phyloP scores from a whole-genome alignment of 2,329 filamentous ascomycete genomes.

The Fusarium illudens region DNA sequence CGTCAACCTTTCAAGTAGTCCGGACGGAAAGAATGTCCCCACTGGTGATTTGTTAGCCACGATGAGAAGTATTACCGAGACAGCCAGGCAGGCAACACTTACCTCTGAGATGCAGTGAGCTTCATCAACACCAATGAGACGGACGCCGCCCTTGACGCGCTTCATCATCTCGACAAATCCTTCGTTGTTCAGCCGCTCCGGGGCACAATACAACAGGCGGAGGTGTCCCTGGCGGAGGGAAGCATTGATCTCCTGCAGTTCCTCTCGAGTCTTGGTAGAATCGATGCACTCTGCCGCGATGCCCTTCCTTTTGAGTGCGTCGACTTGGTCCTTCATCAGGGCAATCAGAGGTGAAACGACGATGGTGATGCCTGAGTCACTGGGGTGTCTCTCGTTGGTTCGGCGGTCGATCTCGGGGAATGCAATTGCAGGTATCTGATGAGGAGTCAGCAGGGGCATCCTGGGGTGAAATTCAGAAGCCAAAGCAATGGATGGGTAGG shows the following conservation, averaged over 20 bases:
- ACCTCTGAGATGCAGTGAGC: constrained; percentile 64
- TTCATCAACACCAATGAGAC: constrained; percentile 66
- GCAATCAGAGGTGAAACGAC: constrained; percentile 66
- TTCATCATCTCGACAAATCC: constrained; percentile 65
- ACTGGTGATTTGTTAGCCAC: constrained; percentile 41
- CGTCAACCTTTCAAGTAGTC: constrained; percentile 58
- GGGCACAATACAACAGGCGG: constrained; percentile 65
- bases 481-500: no score
- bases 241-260: constrained; percentile 50
- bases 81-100: background rate
- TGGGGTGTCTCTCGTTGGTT: constrained; percentile 37
- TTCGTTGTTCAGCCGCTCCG: constrained; percentile 69
- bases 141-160: constrained; percentile 61
- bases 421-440: constrained; percentile 56
- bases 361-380: constrained; percentile 60
- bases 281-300: constrained; percentile 64
- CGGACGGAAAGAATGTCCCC: constrained; percentile 60
- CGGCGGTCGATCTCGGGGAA: constrained; percentile 54
- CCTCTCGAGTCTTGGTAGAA: constrained; percentile 62
- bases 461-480: background rate
- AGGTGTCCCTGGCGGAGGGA: constrained; percentile 56
- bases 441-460: background rate
- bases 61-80: rapidly evolving
- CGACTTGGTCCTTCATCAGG: constrained; percentile 69
- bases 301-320: constrained; percentile 58